These are phyloP conservation scores for Clarireedia homoeocarpa DNA, from an alignment of 2,329 filamentous ascomycete species.

Conservation along the genomic window DNA sequence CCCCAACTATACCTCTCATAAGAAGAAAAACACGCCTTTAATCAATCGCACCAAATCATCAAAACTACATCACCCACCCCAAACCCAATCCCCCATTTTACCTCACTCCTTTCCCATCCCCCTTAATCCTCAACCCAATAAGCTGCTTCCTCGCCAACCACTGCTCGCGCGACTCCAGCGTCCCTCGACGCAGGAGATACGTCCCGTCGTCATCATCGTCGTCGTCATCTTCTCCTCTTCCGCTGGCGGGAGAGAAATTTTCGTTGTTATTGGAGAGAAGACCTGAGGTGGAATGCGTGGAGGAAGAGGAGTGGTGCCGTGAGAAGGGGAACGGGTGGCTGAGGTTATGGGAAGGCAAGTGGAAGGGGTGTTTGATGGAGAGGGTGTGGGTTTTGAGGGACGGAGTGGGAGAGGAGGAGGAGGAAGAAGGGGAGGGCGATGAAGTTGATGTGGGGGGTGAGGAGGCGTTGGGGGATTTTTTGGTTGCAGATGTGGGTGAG, in stretches of 20 bases:
- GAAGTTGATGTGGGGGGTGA: not conserved
- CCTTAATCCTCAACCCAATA: not conserved
- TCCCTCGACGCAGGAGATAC: not conserved
- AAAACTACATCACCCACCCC: not conserved
- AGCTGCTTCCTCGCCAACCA: not conserved
- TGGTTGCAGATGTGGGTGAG: not conserved
- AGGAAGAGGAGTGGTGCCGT: too few species aligned
- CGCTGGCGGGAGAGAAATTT: too few species aligned
- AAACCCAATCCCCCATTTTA: not conserved
- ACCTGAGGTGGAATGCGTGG: too few species aligned
- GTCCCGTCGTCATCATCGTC: not conserved
- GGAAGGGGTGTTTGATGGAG: too few species aligned
- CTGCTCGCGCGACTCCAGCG: slow-evolving; percentile 2
- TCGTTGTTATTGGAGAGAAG: too few species aligned
- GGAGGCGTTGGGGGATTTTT: not conserved
- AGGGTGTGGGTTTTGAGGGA: too few species aligned
- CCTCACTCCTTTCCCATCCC: not conserved
- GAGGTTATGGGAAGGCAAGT: too few species aligned
- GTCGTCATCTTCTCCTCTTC: not conserved
- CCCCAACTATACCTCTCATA: too few species aligned
- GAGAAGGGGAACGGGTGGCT: too few species aligned
- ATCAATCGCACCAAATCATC: too few species aligned
- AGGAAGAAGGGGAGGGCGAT: not conserved
- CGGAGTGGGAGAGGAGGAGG: too few species aligned
- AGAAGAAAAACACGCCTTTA: too few species aligned